phyloP scores from a whole-genome alignment of 306 rosid species.

The Rubus idaeus region DNA sequence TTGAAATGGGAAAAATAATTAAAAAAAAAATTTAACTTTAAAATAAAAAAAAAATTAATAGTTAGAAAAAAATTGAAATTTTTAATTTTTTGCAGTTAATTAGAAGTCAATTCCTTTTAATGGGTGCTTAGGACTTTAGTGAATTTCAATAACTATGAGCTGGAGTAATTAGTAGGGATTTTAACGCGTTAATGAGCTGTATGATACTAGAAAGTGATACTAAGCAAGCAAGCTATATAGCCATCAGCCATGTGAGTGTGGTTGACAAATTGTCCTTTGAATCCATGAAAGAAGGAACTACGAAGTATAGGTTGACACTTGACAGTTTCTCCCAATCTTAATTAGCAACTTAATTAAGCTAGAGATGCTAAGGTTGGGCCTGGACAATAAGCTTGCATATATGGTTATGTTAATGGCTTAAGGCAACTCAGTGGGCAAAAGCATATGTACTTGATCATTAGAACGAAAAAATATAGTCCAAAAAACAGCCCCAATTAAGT shows the following conservation, averaged over 20 bases:
- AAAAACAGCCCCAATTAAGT: no score
- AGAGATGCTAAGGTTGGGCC: no score
- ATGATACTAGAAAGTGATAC: background rate
- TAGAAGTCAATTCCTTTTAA: background rate
- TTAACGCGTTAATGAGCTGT: conserved; percentile 7
- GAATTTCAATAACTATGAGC: no score
- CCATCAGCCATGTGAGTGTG: background rate
- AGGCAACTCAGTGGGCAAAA: background rate
- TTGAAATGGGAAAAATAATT: no score
- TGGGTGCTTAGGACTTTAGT: background rate
- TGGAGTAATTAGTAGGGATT: background rate
- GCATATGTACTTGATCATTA: no score
- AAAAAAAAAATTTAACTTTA: no score
- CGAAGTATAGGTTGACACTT: conserved; percentile 1
- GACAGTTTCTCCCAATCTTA: background rate
- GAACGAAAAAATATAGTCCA: no score
- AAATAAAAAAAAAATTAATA: no score
- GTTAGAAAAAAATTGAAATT: no score
- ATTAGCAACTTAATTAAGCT: no score
- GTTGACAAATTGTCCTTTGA: background rate
- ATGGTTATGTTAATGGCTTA: no score
- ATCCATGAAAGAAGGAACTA: background rate
- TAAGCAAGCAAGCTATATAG: background rate
- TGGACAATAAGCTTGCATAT: no score
- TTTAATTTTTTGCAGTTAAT: background rate